phyloP scores from a whole-genome alignment of 1,139 yeast genomes.

The Nadsonia commutata region DNA sequence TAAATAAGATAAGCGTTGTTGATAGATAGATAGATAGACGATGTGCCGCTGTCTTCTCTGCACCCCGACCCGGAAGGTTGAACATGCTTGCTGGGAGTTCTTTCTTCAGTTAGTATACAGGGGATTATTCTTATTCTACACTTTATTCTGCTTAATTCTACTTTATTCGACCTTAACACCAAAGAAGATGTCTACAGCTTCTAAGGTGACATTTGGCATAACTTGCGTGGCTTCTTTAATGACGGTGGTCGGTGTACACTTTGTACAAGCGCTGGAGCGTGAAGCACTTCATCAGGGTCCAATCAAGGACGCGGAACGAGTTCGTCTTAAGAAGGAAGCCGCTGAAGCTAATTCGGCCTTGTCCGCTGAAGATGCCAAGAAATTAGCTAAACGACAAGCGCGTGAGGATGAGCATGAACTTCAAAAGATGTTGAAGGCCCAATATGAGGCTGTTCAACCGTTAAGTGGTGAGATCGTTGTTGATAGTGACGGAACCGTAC shows the following conservation, averaged over 20 bases:
- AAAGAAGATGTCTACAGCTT: slow-evolving; percentile 49
- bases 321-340: slow-evolving; percentile 30
- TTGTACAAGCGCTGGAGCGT: slow-evolving; percentile 52
- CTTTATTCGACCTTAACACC: not conserved
- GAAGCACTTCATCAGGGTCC: slow-evolving; percentile 67
- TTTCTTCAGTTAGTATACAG: too few relatives aligned
- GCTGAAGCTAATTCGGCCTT: slow-evolving; percentile 26
- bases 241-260: slow-evolving; percentile 53
- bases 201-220: slow-evolving; percentile 51
- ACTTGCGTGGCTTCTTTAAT: slow-evolving; percentile 43
- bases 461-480: slow-evolving; percentile 18
- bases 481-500: not conserved
- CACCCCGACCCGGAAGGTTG: slow-evolving; percentile 2
- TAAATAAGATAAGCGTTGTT: slow-evolving; percentile 3
- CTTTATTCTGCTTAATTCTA: not conserved
- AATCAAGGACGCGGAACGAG: slow-evolving; percentile 55
- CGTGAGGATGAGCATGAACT: slow-evolving; percentile 63
- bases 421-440: slow-evolving; percentile 51
- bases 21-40: slow-evolving; percentile 2
- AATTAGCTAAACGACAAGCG: slow-evolving; percentile 26
- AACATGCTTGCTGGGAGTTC: too few relatives aligned
- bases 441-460: slow-evolving; percentile 55
- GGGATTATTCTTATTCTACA: slow-evolving; percentile 1
- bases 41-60: not conserved
- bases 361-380: slow-evolving; percentile 17